Conservation (phyloP, 805 yeast genomes). For the Metschnikowia rubicola region DNA sequence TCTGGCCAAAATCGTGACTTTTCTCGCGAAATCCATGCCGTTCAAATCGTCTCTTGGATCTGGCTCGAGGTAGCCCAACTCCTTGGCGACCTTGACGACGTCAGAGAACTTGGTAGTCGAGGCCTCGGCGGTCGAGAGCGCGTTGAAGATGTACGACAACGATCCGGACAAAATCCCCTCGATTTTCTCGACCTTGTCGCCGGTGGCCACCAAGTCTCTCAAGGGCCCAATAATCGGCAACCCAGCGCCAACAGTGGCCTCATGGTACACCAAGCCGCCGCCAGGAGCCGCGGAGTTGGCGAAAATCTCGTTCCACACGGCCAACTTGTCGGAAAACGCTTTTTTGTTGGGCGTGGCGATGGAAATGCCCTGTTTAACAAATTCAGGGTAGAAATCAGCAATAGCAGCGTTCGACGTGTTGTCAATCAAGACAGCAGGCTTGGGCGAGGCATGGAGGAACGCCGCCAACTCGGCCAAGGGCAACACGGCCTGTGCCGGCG, state of each 20-base stretch:
- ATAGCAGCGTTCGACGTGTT: conserved; percentile 84
- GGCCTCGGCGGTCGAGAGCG: conserved; percentile 69
- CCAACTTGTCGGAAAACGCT: conserved; percentile 80
- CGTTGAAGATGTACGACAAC: conserved; percentile 90
- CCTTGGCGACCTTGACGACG: conserved; percentile 82
- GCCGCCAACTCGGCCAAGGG: conserved; percentile 55
- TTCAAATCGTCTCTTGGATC: conserved; percentile 99
- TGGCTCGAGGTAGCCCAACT: conserved; percentile 95
- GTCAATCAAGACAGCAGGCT: conserved; percentile 84
- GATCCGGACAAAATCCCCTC: conserved; percentile 98
- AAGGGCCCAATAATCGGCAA: conserved; percentile 88
- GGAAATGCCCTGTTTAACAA: conserved; percentile 76
- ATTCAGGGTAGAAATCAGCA: conserved; percentile 73
- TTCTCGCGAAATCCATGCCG: conserved; percentile 98
- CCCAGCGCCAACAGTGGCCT: conserved; percentile 99
- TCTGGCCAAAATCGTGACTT: conserved; percentile 94
- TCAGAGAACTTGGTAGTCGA: conserved; percentile 76
- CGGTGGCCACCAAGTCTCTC: conserved; percentile 85
- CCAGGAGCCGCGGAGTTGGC: conserved; percentile 46
- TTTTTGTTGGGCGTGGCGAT: conserved; percentile 98
- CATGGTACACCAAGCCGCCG: conserved; percentile 86
- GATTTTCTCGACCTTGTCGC: conserved; percentile 85
- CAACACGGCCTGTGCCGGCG: conserved; percentile 45
- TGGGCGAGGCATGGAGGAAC: conserved; percentile 61
- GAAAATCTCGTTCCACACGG: conserved; percentile 76